These are phyloP conservation scores for Rhodotorula glutinis DNA, from an alignment of 1,284 basidiomycete genomes.

Conservation along the genomic window DNA sequence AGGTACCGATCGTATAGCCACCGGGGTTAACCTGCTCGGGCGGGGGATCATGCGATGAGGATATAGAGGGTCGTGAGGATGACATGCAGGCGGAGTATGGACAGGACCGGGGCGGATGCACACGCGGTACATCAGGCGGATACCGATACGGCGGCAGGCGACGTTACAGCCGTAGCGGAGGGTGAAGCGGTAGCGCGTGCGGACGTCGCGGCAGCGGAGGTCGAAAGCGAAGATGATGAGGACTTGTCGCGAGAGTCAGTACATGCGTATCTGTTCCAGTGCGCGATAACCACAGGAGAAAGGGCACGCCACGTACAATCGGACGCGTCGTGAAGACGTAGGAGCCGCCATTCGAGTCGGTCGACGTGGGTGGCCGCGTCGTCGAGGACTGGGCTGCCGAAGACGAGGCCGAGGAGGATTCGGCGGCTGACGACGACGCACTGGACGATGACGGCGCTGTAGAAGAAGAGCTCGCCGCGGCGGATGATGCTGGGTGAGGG, in stretches of 20 bases:
- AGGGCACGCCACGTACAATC: conserved; percentile 16
- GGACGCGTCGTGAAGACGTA: conserved; percentile 31
- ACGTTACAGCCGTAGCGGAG: neutral
- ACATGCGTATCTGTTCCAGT: no score
- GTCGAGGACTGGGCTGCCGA: neutral
- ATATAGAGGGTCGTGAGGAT: neutral
- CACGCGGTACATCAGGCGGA: no score
- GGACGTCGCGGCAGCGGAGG: no score
- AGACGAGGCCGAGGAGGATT: neutral
- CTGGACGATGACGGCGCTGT: no score
- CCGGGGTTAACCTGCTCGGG: conserved; percentile 31
- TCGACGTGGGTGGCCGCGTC: conserved; percentile 2
- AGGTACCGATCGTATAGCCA: conserved; percentile 33
- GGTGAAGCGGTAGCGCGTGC: no score
- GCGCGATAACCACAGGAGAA: no score
- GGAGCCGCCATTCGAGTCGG: conserved; percentile 18
- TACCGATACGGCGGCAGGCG: neutral
- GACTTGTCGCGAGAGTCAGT: conserved; percentile 8
- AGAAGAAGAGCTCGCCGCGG: no score
- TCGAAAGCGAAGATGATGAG: neutral
- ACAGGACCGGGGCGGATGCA: no score
- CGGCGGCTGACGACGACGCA: no score
- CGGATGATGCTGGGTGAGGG: no score
- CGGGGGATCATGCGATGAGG: neutral
- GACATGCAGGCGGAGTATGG: no score